Evolutionary conservation across 106 monocot genomes (phyloP), one percentile per base, ranked within the genome.

Genomic region (Acanthochlamys bracteata): DNA sequence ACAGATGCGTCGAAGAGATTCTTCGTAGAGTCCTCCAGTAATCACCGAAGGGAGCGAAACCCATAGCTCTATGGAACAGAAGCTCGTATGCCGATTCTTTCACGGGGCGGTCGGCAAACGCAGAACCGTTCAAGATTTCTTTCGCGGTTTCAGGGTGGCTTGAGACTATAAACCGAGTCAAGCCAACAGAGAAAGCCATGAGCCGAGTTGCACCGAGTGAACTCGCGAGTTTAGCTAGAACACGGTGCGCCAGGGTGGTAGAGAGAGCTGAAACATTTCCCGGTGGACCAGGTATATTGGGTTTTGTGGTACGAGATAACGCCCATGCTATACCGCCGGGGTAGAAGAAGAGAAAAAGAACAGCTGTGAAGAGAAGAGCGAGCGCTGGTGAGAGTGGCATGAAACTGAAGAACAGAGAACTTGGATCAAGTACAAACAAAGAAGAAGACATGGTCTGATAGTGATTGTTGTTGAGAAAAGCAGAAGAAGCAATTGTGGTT

Each of bases 111-210:
- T 76, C 70, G 39, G 76, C 76, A 26, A 76, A 76, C 27, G 76
- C 57, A 3, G 76, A 65, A 51, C 64, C 65, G 57, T 59, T 53
- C 11, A 79, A 65, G 7, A 79, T 79, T 66, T 74, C 79, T 53
- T 56, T 69, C 1, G 79, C 79, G 0, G 79, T 79, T 7, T 74
- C 79, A 19, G 79, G 79, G 41, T 74, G 69, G 70, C 70, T 70
- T 3, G 79, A 65, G 0, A 79, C 46, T 33, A 79, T 27, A 55
- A 79, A 79, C n/a, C 79, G 74, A 58, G 74, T 79, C n/a, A 70
- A 10, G 0, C 79, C 79, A 4, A 70, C 65, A 16, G 79, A 79
- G 74, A 79, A 79, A 39, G 79, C 74, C 79, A 79, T 79, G 20
- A 79, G 51, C 9, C 39, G 25, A n/a, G 25, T 7, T 39, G 79